These are phyloP conservation scores for Cyclotella baltica DNA, from an alignment of 108 stramenopile species.

Conservation along the genomic window DNA sequence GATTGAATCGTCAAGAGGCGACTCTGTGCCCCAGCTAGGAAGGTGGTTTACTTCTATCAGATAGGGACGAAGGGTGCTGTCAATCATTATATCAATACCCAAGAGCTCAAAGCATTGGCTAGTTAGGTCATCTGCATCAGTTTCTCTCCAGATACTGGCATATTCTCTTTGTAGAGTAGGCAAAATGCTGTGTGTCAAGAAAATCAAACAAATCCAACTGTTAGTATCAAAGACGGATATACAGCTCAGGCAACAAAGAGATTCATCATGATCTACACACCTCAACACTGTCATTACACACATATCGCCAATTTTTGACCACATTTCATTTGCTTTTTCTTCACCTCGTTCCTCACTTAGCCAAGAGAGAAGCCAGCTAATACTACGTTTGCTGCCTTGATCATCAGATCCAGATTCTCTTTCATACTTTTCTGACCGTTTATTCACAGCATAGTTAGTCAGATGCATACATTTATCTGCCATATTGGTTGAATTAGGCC, in stretches of 20 bases:
- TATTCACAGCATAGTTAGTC: constrained; percentile 89
- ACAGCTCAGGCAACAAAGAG: not conserved
- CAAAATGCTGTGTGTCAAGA: constrained; percentile 57
- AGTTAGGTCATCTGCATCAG: constrained; percentile 1
- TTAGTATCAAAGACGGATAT: not conserved
- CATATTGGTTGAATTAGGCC: constrained; percentile 68
- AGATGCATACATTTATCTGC: constrained; percentile 83
- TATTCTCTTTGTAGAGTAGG: constrained; percentile 76
- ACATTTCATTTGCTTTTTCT: constrained; percentile 53
- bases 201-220: not conserved
- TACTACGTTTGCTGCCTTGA: constrained; percentile 69
- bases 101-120: constrained; percentile 79
- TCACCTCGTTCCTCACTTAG: constrained; percentile 53
- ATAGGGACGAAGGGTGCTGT: constrained; percentile 75
- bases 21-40: constrained; percentile 61
- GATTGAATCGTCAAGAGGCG: constrained; percentile 54
- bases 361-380: constrained; percentile 78
- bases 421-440: constrained; percentile 49
- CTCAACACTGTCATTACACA: constrained; percentile 59
- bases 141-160: constrained; percentile 19
- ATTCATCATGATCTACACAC: not conserved
- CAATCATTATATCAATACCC: constrained; percentile 91
- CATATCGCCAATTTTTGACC: constrained; percentile 75
- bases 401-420: constrained; percentile 36
- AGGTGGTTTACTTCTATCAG: constrained; percentile 91